Conservation (phyloP, 768 basidiomycete species). For the Pisolithus microcarpus region DNA sequence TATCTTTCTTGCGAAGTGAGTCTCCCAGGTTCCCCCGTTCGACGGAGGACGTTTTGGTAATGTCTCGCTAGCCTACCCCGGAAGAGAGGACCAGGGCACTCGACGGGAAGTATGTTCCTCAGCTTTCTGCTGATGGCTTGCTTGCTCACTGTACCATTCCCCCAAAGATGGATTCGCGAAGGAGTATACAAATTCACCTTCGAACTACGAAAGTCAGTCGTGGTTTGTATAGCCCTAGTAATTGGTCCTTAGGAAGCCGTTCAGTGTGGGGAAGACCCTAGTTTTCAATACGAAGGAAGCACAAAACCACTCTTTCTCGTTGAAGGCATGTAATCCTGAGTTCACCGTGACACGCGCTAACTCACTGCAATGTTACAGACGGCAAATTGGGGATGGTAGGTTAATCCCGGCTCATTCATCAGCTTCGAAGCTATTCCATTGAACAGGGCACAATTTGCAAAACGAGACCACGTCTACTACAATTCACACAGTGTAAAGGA, state of each 20-base stretch:
- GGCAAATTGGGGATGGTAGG: slow-evolving; percentile 83
- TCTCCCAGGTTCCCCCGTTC: background rate
- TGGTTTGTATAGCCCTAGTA: background rate
- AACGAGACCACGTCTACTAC: slow-evolving; percentile 64
- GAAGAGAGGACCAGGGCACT: slow-evolving; percentile 67
- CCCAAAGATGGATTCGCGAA: slow-evolving; percentile 69
- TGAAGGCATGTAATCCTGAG: slow-evolving; percentile 37
- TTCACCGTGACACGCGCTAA: background rate
- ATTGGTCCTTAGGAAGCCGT: background rate
- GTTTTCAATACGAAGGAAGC: slow-evolving; percentile 69
- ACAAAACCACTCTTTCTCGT: slow-evolving; percentile 74
- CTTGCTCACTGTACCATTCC: background rate
- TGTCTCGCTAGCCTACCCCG: slow-evolving; percentile 51
- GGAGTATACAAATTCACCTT: slow-evolving; percentile 84
- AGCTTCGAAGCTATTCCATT: background rate
- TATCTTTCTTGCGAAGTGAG: slow-evolving; percentile 79
- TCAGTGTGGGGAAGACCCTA: slow-evolving; percentile 40
- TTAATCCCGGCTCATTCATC: background rate
- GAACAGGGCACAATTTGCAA: slow-evolving; percentile 70
- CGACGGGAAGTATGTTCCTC: slow-evolving; percentile 44
- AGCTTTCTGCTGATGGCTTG: background rate
- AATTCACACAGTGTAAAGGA: slow-evolving; percentile 43
- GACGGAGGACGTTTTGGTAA: slow-evolving; percentile 4
- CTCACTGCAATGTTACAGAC: slow-evolving; percentile 38
- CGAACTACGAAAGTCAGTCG: slow-evolving; percentile 62